phyloP scores from a whole-genome alignment of 495 filamentous ascomycete species.

The Zalerion maritima region DNA sequence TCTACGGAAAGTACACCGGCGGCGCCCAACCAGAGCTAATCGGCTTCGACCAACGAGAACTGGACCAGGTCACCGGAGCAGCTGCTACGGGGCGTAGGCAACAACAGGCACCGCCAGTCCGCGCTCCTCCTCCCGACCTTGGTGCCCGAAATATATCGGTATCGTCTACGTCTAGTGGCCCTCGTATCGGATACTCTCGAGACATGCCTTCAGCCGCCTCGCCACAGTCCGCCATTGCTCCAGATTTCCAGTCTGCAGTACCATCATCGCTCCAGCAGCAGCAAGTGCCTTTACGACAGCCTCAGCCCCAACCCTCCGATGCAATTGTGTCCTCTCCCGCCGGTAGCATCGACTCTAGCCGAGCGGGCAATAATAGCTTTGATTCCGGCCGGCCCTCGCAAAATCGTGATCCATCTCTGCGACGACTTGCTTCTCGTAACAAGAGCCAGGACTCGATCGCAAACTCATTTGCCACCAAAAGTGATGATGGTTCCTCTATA shows the following conservation, averaged over 20 bases:
- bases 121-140: constrained; percentile 19
- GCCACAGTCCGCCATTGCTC: constrained; percentile 7
- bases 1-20: constrained; percentile 88
- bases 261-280: constrained; percentile 3
- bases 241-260: constrained; percentile 4
- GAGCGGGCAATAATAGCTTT: too few relatives aligned
- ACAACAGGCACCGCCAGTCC: constrained; percentile 13
- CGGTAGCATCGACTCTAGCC: constrained; percentile 30
- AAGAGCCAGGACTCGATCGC: constrained; percentile 42
- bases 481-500: constrained; percentile 32
- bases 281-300: not conserved
- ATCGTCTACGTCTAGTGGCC: constrained; percentile 15
- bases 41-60: constrained; percentile 70
- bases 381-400: too few relatives aligned
- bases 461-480: constrained; percentile 22
- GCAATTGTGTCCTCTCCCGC: constrained; percentile 25
- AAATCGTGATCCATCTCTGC: constrained; percentile 26
- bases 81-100: constrained; percentile 14
- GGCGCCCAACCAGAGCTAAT: constrained; percentile 64
- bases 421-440: constrained; percentile 32
- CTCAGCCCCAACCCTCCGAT: constrained; percentile 19
- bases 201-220: constrained; percentile 6
- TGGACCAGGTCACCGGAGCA: constrained; percentile 49
- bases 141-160: constrained; percentile 13
- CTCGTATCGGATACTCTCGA: constrained; percentile 3